phyloP scores from a whole-genome alignment of 805 yeast species.

The Cyberlindnera meyerae region DNA sequence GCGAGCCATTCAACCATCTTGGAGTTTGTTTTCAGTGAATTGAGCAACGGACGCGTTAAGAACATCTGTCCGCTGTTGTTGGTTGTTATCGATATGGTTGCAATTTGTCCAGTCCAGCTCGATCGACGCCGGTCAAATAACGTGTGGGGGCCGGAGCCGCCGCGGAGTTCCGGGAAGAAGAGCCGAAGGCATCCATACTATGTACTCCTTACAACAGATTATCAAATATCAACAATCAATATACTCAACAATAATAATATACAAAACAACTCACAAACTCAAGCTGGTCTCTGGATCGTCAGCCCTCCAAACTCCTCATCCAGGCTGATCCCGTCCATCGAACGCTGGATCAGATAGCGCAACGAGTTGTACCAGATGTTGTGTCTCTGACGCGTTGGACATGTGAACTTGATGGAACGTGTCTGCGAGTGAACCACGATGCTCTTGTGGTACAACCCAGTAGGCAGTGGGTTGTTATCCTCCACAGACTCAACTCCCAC shows the following conservation, averaged over 20 bases:
- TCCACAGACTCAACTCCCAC: conserved; percentile 71
- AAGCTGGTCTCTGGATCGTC: background rate
- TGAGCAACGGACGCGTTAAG: conserved; percentile 10
- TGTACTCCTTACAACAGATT: too few relatives aligned
- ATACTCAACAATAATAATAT: too few relatives aligned
- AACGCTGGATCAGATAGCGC: conserved; percentile 65
- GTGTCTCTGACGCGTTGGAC: conserved; percentile 83
- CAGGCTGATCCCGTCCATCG: conserved; percentile 49
- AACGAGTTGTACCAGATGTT: conserved; percentile 88
- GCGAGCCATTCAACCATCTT: conserved; percentile 61
- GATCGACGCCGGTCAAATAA: too few relatives aligned
- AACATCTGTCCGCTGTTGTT: conserved; percentile 4
- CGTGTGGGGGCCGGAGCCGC: background rate
- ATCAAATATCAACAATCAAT: too few relatives aligned
- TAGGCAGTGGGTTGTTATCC: conserved; percentile 83
- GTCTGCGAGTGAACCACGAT: conserved; percentile 64
- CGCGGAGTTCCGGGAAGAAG: too few relatives aligned
- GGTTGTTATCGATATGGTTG: background rate
- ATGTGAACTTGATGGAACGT: conserved; percentile 70
- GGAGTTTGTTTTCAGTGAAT: conserved; percentile 5
- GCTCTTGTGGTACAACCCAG: conserved; percentile 83
- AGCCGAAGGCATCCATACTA: too few relatives aligned
- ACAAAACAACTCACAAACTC: background rate
- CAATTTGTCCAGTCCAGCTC: too few relatives aligned
- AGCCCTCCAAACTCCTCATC: conserved; percentile 28